A percentile compares a stretch with the other conserved stretches of the same genome.
phyloP scores from a whole-genome alignment of 2,329 filamentous ascomycete species.

The Fusarium scirpi region DNA sequence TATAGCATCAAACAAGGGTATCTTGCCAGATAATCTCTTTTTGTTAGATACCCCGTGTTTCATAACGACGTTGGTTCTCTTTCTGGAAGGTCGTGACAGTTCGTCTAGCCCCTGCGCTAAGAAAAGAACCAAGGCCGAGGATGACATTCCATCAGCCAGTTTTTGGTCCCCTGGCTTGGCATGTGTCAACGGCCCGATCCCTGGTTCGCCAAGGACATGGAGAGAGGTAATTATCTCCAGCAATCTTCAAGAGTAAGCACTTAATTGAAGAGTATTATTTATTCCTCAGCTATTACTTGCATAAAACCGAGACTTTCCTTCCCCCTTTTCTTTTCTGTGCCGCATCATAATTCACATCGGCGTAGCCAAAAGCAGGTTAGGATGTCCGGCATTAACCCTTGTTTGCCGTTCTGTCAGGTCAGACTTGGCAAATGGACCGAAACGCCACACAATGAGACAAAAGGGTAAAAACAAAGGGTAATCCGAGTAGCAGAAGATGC shows the following conservation, averaged over 20 bases:
- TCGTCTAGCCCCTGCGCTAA: conserved; percentile 16
- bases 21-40: conserved; percentile 6
- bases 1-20: background rate
- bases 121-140: background rate
- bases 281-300: background rate
- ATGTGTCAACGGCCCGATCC: conserved; percentile 14
- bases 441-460: background rate
- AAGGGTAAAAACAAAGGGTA: background rate
- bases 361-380: background rate
- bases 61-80: background rate
- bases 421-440: background rate
- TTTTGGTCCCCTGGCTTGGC: conserved; percentile 18
- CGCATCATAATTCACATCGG: background rate
- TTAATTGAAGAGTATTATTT: background rate
- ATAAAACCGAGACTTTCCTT: background rate
- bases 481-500: background rate
- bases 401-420: background rate
- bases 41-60: conserved; percentile 8
- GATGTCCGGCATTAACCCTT: background rate
- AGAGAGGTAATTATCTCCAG: background rate
- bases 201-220: conserved; percentile 1
- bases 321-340: background rate
- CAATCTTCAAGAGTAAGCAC: background rate
- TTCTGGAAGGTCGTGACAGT: conserved; percentile 24
- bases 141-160: background rate